Percentiles rank a stretch among this genome's conserved stretches.
Conservation (phyloP, 2,329 filamentous ascomycete genomes). For the Aureobasidium sp. region DNA sequence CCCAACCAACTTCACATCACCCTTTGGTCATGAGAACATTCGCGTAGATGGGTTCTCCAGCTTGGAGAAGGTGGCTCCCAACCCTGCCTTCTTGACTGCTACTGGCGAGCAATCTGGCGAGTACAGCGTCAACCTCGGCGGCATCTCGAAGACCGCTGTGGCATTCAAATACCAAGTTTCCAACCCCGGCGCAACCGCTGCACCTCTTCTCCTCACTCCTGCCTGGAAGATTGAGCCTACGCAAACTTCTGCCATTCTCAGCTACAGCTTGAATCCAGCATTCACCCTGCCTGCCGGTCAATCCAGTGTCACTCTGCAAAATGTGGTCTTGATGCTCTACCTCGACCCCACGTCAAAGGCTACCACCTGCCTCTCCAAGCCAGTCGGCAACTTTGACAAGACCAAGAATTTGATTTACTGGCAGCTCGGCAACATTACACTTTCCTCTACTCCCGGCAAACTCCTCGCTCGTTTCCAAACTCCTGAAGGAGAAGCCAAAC, state of each 20-base stretch:
- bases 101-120: slow-evolving; percentile 63
- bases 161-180: slow-evolving; percentile 93
- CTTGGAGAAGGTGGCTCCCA: slow-evolving; percentile 90
- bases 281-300: slow-evolving; percentile 43
- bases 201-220: slow-evolving; percentile 66
- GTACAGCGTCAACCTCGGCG: slow-evolving; percentile 67
- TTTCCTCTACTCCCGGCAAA: slow-evolving; percentile 57
- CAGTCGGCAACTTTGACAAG: slow-evolving; percentile 68
- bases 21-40: slow-evolving; percentile 54
- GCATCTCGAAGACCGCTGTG: slow-evolving; percentile 64
- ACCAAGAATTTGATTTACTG: slow-evolving; percentile 74
- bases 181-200: slow-evolving; percentile 53
- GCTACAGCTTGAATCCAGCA: slow-evolving; percentile 74
- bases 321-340: slow-evolving; percentile 65
- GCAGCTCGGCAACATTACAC: slow-evolving; percentile 61
- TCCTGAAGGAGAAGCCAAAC: slow-evolving; percentile 57
- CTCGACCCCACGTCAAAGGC: slow-evolving; percentile 58
- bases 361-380: slow-evolving; percentile 66
- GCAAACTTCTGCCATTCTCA: slow-evolving; percentile 78
- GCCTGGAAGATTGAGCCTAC: slow-evolving; percentile 78
- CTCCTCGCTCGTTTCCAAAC: slow-evolving; percentile 78
- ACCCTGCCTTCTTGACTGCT: slow-evolving; percentile 81
- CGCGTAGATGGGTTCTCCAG: slow-evolving; percentile 79
- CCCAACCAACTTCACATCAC: slow-evolving; percentile 39
- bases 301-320: slow-evolving; percentile 54